phyloP scores from a whole-genome alignment of 2,329 filamentous ascomycete species.

The Diaporthe batatas region DNA sequence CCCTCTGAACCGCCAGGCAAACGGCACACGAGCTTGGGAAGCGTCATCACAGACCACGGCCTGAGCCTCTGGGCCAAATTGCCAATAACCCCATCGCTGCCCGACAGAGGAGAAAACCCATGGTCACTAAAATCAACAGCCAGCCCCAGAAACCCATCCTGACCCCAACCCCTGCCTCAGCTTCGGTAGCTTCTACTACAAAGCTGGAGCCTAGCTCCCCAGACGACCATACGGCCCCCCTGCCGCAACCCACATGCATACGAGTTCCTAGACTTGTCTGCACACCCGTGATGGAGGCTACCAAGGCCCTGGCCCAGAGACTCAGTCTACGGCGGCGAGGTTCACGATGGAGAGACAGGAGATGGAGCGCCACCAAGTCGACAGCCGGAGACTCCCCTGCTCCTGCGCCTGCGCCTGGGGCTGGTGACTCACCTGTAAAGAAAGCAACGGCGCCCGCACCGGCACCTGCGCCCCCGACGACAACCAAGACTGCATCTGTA shows the following conservation, averaged over 20 bases:
- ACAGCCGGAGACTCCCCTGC: conserved; percentile 9
- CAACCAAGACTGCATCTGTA: background rate
- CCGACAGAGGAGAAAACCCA: conserved; percentile 24
- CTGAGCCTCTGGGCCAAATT: conserved; percentile 26
- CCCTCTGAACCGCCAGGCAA: background rate
- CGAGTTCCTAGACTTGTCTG: conserved; percentile 30
- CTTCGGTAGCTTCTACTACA: conserved; percentile 28
- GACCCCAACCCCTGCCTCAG: conserved; percentile 17
- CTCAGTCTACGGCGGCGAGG: conserved; percentile 37
- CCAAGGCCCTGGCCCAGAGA: conserved; percentile 41
- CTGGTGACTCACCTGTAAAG: conserved; percentile 9
- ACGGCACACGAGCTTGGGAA: conserved; percentile 9
- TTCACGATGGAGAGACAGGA: conserved; percentile 38
- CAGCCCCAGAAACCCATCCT: conserved; percentile 10
- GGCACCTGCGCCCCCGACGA: background rate
- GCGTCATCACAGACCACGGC: conserved; percentile 13
- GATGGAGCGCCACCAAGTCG: conserved; percentile 14
- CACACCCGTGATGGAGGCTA: conserved; percentile 42
- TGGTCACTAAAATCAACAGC: conserved; percentile 18
- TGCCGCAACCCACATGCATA: conserved; percentile 38
- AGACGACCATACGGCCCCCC: conserved; percentile 5
- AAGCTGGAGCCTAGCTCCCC: conserved; percentile 11
- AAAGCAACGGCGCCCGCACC: conserved; percentile 24
- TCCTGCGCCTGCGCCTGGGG: background rate
- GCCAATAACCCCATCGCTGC: conserved; percentile 25